Conservation (phyloP, 768 basidiomycete species). For the Cantharellus anzutake region DNA sequence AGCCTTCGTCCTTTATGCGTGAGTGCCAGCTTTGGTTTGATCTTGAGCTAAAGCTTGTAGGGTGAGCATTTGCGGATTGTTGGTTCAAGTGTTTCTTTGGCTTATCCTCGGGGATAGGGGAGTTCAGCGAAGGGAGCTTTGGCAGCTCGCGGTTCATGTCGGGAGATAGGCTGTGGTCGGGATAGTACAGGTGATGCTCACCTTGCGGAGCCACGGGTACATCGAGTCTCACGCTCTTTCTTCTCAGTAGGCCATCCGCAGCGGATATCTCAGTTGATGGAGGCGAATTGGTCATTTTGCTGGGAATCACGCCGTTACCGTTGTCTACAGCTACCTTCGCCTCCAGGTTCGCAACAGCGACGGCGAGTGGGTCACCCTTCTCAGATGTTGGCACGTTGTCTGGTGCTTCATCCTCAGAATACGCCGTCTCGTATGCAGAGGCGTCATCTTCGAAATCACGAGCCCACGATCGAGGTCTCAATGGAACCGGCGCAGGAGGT, state of each 20-base stretch:
- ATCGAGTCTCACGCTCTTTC: slow-evolving; percentile 65
- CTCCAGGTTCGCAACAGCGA: not conserved
- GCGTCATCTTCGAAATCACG: not conserved
- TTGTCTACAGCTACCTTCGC: not conserved
- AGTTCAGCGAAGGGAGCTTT: not conserved
- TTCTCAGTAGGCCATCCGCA: slow-evolving; percentile 13
- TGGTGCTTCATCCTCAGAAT: slow-evolving; percentile 10
- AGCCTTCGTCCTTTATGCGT: slow-evolving; percentile 3
- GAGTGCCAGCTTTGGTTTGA: not conserved
- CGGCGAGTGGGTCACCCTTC: not conserved
- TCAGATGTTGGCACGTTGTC: slow-evolving; percentile 5
- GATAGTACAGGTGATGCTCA: too few species aligned
- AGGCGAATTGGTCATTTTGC: not conserved
- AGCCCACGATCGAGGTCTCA: not conserved
- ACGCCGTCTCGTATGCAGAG: not conserved
- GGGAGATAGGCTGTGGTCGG: not conserved
- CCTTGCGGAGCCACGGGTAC: slow-evolving; percentile 28
- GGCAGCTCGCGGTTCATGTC: not conserved
- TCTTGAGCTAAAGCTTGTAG: not conserved
- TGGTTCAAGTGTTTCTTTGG: too few species aligned
- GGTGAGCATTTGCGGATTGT: not conserved
- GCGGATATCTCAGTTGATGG: slow-evolving; percentile 11
- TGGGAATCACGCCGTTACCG: not conserved
- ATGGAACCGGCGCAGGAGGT: not conserved
- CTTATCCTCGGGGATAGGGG: too few species aligned